A percentile compares a stretch with the other conserved stretches of the same genome.
These are phyloP conservation scores for Ramalina intermedia DNA, from an alignment of 495 filamentous ascomycete genomes.

Conservation along the genomic window DNA sequence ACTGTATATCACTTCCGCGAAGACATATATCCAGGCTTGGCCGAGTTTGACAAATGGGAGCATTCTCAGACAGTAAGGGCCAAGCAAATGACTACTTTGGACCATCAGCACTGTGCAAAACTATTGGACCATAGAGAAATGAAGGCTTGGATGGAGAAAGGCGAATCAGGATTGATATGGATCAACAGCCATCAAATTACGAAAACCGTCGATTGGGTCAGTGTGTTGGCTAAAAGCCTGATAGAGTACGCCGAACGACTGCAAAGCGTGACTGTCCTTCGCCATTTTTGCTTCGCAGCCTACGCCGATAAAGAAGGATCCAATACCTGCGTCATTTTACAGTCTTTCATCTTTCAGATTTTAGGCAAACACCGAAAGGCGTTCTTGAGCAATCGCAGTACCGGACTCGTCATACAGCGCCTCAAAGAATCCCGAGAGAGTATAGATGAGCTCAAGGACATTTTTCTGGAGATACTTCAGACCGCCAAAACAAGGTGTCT, in stretches of 20 bases:
- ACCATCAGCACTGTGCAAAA: slow-evolving; percentile 6
- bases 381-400: not conserved
- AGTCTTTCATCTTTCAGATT: slow-evolving; percentile 5
- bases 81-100: slow-evolving; percentile 1
- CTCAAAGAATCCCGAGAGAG: slow-evolving; percentile 2
- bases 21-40: not conserved
- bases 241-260: slow-evolving; percentile 2
- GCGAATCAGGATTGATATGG: slow-evolving; percentile 5
- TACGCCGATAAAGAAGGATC: not conserved
- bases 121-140: slow-evolving; percentile 4
- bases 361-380: not conserved
- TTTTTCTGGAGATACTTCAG: slow-evolving; percentile 7
- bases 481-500: not conserved
- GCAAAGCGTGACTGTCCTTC: not conserved
- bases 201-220: slow-evolving; percentile 4
- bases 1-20: not conserved
- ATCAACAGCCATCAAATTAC: slow-evolving; percentile 3
- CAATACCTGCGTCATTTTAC: slow-evolving; percentile 1
- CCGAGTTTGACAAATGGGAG: slow-evolving; percentile 3
- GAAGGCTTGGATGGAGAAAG: slow-evolving; percentile 3
- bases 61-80: slow-evolving; percentile 1
- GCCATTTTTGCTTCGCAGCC: slow-evolving; percentile 2
- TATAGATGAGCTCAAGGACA: not conserved
- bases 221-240: slow-evolving; percentile 1
- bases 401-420: not conserved